A percentile compares a stretch with the other conserved stretches of the same genome.
Conservation (phyloP, 2,329 filamentous ascomycete species). For the Sporothrix inflata region DNA sequence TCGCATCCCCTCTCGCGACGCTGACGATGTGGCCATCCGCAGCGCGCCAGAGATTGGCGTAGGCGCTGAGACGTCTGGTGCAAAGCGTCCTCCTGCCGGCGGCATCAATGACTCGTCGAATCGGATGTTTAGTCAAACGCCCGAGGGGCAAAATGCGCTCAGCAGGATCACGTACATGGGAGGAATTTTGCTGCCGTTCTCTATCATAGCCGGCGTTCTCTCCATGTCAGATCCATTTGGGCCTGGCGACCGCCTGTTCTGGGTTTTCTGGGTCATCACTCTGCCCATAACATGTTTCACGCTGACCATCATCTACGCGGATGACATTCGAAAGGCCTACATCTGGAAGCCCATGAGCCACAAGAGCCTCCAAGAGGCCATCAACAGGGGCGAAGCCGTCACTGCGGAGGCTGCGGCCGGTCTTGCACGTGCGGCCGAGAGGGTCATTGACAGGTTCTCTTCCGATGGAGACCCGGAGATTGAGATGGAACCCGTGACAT, state of each 20-base stretch:
- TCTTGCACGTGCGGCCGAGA: slow-evolving; percentile 13
- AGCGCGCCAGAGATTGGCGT: background rate
- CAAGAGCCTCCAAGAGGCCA: slow-evolving; percentile 33
- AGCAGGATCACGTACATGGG: slow-evolving; percentile 56
- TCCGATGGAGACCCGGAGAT: slow-evolving; percentile 21
- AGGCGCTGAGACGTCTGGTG: background rate
- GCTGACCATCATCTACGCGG: slow-evolving; percentile 52
- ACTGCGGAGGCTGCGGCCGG: background rate
- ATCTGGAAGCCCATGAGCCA: slow-evolving; percentile 43
- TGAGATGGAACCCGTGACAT: background rate
- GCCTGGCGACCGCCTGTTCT: slow-evolving; percentile 49
- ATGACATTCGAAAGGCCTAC: slow-evolving; percentile 50
- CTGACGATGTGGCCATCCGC: background rate
- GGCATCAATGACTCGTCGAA: background rate
- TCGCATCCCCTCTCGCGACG: background rate
- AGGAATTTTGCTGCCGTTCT: slow-evolving; percentile 53
- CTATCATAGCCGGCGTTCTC: slow-evolving; percentile 52
- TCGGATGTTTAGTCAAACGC: background rate
- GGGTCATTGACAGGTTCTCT: background rate
- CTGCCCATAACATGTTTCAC: slow-evolving; percentile 45
- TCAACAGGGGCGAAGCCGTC: slow-evolving; percentile 20
- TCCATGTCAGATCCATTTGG: slow-evolving; percentile 52
- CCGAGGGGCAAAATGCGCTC: slow-evolving; percentile 47
- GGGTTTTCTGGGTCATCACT: slow-evolving; percentile 53
- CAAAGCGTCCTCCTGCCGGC: background rate